Base-by-base conservation (phyloP, 2,329 filamentous ascomycete species). In the Chalara sp. region DNA sequence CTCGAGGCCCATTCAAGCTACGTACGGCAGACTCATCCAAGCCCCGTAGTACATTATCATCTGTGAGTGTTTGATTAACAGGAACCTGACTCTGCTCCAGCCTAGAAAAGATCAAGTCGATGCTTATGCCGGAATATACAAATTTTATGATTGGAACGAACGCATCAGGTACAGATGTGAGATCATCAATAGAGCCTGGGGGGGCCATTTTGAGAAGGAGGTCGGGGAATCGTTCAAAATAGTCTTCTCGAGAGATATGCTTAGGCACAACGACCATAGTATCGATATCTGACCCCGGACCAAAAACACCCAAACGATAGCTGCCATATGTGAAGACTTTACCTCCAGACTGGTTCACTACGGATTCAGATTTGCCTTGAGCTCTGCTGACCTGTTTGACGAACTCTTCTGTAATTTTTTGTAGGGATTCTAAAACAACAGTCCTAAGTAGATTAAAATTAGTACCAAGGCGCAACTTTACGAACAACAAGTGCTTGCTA, bases 141-240 rank as follows among this genome's bases (percentile, higher is more conserved):
- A 97, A 88, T 67, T 96, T 97, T 74, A 99, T 97, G 66, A 99
- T 95, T 45, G 93, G 93, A 6, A 97, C 92, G 63, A 89, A 95
- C 4, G 92, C 89, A 63, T 95, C 92, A 45, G 85, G 85, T 37
- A 99, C 93, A 0, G 86, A 81, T 2, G 88, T 85, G 62, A 96
- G 76, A 65, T 95, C 89, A 53, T 87, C 86, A 60, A 97, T 89
- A 53, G 90, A 78, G n/a, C 84, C 87, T 37, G 81, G 73, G 6
- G 86, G 81, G 1, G 88, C 83, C 79, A 93, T 85, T 58, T 84
- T 77, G 59, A 85, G 73, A 46, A 99, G 80, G 45, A 95, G 72
- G 21, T 80, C 75, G n/a, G 91, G 91, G 61, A 96, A 96, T 61
- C 87, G 76, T 48, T 87, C 74, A 72, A 99, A 99, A 73, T 96